A percentile compares a stretch with the other conserved stretches of the same genome.
Evolutionary conservation across 2,329 filamentous ascomycete genomes (phyloP).

Genomic region (Colletotrichum trifolii): DNA sequence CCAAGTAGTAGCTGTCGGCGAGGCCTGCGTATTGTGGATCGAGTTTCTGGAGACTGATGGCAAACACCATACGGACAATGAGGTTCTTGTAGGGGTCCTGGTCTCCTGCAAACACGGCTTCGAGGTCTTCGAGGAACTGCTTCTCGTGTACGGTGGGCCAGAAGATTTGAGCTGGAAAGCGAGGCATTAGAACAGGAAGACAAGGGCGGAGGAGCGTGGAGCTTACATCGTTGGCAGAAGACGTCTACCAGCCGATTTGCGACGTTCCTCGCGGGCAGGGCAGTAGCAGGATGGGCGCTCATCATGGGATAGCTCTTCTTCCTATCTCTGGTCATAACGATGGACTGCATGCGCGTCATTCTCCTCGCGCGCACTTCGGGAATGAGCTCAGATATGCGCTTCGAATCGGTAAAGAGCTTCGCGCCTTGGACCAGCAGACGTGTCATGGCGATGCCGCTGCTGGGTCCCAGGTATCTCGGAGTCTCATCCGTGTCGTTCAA

Average conservation of each 20-base stretch:
- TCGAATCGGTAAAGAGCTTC: constrained; percentile 90
- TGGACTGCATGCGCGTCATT: constrained; percentile 67
- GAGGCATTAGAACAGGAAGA: constrained; percentile 34
- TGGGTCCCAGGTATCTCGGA: constrained; percentile 89
- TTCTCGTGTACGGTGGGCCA: constrained; percentile 89
- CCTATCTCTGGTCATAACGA: constrained; percentile 65
- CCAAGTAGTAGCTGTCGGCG: constrained; percentile 94
- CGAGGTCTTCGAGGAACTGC: constrained; percentile 78
- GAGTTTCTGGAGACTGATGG: constrained; percentile 93
- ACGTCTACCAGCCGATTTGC: constrained; percentile 84
- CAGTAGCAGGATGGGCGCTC: constrained; percentile 82
- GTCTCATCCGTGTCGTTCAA: constrained; percentile 87
- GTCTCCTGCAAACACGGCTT: constrained; percentile 82
- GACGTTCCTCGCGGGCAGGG: constrained; percentile 78
- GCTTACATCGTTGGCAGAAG: constrained; percentile 83
- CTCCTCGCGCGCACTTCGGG: constrained; percentile 75
- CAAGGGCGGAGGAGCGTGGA: constrained; percentile 19
- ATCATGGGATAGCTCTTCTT: constrained; percentile 93
- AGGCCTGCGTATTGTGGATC: constrained; percentile 90
- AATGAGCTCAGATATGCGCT: constrained; percentile 91
- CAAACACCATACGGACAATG: constrained; percentile 88
- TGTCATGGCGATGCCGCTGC: constrained; percentile 95
- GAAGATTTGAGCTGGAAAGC: constrained; percentile 79
- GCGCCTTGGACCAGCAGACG: constrained; percentile 95
- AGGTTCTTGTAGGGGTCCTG: constrained; percentile 88